Percentiles rank a stretch among this genome's conserved stretches.
Conservation (phyloP, 1,284 basidiomycete genomes). For the Somion occarium region DNA sequence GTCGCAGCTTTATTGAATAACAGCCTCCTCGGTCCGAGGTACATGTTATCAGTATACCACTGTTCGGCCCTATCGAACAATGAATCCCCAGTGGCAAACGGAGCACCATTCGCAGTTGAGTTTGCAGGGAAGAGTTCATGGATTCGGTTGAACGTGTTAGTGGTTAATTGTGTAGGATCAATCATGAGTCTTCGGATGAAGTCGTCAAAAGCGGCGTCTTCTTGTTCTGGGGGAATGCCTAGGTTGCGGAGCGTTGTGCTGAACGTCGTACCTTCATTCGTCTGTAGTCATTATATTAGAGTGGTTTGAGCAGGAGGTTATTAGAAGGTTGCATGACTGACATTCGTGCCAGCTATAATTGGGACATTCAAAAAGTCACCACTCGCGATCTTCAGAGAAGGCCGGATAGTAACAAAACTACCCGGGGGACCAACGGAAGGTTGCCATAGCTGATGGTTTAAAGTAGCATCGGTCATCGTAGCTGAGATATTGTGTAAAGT, state of each 20-base stretch:
- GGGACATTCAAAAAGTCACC: constrained; percentile 53
- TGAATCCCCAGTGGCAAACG: constrained; percentile 54
- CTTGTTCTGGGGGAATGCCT: constrained; percentile 30
- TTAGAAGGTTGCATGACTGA: constrained; percentile 19
- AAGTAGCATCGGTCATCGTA: constrained; percentile 35
- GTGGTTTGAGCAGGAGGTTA: constrained; percentile 4
- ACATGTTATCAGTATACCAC: constrained; percentile 58
- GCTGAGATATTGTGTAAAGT: constrained; percentile 44
- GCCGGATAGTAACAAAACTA: constrained; percentile 44
- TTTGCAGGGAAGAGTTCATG: constrained; percentile 42
- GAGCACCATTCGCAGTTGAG: constrained; percentile 39
- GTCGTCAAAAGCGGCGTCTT: constrained; percentile 37
- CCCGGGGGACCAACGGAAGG: constrained; percentile 49
- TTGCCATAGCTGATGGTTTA: constrained; percentile 57
- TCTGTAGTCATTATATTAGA: constrained; percentile 25
- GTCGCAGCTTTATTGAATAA: constrained; percentile 43
- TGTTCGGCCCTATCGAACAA: constrained; percentile 50
- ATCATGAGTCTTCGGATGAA: constrained; percentile 45
- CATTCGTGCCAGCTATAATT: constrained; percentile 51
- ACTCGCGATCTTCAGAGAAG: constrained; percentile 40
- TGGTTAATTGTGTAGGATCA: constrained; percentile 43
- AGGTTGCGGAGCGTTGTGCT: constrained; percentile 33
- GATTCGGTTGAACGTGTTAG: constrained; percentile 33
- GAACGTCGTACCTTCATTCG: constrained; percentile 49
- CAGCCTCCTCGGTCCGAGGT: constrained; percentile 41